Conservation (phyloP, 495 filamentous ascomycete genomes). For the Aspergillus bridgeri region DNA sequence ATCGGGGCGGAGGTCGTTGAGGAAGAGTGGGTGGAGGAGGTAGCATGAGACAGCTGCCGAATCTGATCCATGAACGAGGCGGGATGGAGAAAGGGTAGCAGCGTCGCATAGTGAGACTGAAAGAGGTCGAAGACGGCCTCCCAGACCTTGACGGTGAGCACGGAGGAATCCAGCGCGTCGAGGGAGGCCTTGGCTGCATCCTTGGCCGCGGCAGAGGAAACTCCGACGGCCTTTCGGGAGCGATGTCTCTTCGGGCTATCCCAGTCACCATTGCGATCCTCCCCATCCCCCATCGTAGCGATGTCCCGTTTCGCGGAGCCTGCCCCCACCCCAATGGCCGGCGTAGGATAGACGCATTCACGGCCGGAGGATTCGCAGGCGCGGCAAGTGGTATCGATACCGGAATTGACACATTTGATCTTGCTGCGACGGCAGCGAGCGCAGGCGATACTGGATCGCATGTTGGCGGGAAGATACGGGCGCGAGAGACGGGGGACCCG, state of each 20-base stretch:
- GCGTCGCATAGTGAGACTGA: conserved; percentile 75
- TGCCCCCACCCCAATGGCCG: conserved; percentile 53
- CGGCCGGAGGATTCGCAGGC: conserved; percentile 73
- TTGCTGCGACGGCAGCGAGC: conserved; percentile 75
- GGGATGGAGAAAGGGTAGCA: conserved; percentile 79
- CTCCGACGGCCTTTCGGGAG: conserved; percentile 47
- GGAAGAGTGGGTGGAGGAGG: conserved; percentile 9
- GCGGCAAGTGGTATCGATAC: conserved; percentile 69
- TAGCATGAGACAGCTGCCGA: conserved; percentile 41
- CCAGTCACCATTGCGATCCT: conserved; percentile 56
- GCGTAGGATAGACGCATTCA: conserved; percentile 71
- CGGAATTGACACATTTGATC: conserved; percentile 80
- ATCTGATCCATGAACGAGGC: conserved; percentile 66
- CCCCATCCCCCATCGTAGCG: conserved; percentile 43
- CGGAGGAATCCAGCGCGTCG: conserved; percentile 44
- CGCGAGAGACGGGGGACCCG: conserved; percentile 22
- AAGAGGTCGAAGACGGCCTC: conserved; percentile 72
- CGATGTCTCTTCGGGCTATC: conserved; percentile 59
- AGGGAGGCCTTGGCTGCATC: conserved; percentile 33
- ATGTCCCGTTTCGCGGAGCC: conserved; percentile 55
- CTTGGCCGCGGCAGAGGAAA: conserved; percentile 27
- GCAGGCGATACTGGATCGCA: conserved; percentile 81
- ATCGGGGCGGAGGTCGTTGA: conserved; percentile 5
- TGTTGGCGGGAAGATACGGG: conserved; percentile 24
- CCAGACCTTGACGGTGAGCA: conserved; percentile 68